A percentile compares a stretch with the other conserved stretches of the same genome.
Conservation (phyloP, 1,139 yeast species). For the Scheffersomyces insectosa region DNA sequence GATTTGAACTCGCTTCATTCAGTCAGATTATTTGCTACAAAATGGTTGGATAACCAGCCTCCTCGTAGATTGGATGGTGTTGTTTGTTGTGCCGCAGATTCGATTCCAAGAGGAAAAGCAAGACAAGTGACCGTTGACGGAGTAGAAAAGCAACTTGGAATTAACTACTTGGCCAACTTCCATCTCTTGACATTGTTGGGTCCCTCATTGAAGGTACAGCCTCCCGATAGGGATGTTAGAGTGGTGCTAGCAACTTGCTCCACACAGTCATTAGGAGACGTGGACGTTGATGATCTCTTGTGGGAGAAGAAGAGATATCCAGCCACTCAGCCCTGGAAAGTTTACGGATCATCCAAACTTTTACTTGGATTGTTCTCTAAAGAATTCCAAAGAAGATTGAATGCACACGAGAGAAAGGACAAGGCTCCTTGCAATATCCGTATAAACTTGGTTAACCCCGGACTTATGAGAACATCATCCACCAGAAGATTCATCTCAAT, state of each 20-base stretch:
- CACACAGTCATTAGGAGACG: constrained; percentile 68
- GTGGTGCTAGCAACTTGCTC: constrained; percentile 75
- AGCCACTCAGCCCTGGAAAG: constrained; percentile 62
- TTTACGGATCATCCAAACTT: constrained; percentile 81
- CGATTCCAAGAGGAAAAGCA: constrained; percentile 62
- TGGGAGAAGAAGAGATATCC: constrained; percentile 68
- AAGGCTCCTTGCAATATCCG: constrained; percentile 67
- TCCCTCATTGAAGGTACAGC: constrained; percentile 84
- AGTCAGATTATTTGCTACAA: constrained; percentile 88
- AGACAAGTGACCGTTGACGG: constrained; percentile 78
- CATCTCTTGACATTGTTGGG: constrained; percentile 76
- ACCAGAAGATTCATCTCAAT: constrained; percentile 76
- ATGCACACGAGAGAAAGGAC: constrained; percentile 60
- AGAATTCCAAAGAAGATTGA: constrained; percentile 70
- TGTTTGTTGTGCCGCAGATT: constrained; percentile 83
- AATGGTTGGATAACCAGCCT: constrained; percentile 89
- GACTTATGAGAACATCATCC: constrained; percentile 84
- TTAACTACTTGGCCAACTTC: constrained; percentile 78
- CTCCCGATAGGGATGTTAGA: constrained; percentile 92
- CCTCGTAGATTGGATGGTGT: constrained; percentile 90
- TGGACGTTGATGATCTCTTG: constrained; percentile 67
- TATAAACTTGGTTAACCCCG: constrained; percentile 85
- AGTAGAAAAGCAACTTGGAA: constrained; percentile 78
- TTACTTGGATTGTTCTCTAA: constrained; percentile 70
- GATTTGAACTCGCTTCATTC: constrained; percentile 75